Evolutionary conservation across 306 rosid species (phyloP), one percentile per base, ranked within the genome.

Genomic region (Pyrus bretschneideri): DNA sequence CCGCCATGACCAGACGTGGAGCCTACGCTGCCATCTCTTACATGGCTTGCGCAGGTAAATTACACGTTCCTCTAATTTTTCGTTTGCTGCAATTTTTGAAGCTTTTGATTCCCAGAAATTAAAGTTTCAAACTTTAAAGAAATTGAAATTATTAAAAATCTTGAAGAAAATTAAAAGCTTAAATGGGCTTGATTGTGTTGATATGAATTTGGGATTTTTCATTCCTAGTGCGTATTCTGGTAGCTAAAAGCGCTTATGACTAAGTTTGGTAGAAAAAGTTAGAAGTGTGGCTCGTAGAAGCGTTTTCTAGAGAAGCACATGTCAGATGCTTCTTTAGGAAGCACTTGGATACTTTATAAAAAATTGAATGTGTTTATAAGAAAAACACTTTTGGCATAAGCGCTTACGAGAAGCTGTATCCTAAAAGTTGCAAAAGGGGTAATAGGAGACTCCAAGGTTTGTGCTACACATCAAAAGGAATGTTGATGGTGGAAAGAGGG

Each of bases 1-100:
- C 98, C 75, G 76, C 94, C 85, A 90, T 95, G 95, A 85, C 97
- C 82, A 85, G 82, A 76, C 97, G 96, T 17, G 96, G 98, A 22
- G 96, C 92, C 69, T 88, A 77, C 69, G 98, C 97, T 7, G 96
- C 98, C 27, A 58, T 92, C 74, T 95, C 96, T 11, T 92, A 95
- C 78, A 95, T 95, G 98, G 72, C 91, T 29, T 95, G 96, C 72
- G 96, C 98, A 4, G 96, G 97, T 93, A 70, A 65, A 23, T 6
- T 5, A n/a, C n/a, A 21, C 66, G 22, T 4, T 23, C 25, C 69
- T 64, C 3, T 33, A 64, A 64, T 31, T 19, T 9, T 31, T 35
- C 40, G 4, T 30, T 31, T 18, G 38, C 38, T 63, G 68, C 69
- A 31, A 17, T 11, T 15, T 7, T n/a, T 5, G 12, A 63, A 31